Evolutionary conservation across 768 basidiomycete genomes (phyloP).

Genomic region (Coprinopsis strossmayeri): DNA sequence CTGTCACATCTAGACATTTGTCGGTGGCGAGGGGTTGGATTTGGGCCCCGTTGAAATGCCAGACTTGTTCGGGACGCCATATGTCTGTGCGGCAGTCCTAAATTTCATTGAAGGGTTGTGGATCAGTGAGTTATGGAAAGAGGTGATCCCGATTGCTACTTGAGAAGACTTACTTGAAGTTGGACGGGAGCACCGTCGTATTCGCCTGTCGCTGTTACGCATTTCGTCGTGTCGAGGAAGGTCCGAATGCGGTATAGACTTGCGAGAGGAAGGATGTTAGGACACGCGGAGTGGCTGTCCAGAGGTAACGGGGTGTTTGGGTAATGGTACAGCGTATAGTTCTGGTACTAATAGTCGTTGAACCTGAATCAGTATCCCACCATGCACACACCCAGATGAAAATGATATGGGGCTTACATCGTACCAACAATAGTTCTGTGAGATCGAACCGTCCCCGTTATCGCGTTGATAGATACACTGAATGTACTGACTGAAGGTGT

Average conservation of each 20-base stretch:
- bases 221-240: constrained; percentile 14
- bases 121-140: constrained; percentile 6
- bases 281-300: constrained; percentile 11
- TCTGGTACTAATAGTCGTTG: constrained; percentile 10
- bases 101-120: too few relatives aligned
- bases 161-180: constrained; percentile 14
- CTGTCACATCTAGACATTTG: constrained; percentile 18
- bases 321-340: constrained; percentile 12
- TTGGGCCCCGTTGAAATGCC: constrained; percentile 14
- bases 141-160: neutral
- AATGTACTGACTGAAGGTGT: constrained; percentile 12
- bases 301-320: constrained; percentile 13
- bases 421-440: constrained; percentile 12
- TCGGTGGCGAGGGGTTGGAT: constrained; percentile 15
- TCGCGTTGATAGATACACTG: constrained; percentile 11
- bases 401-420: constrained; percentile 6
- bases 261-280: constrained; percentile 7
- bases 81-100: constrained; percentile 13
- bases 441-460: constrained; percentile 3
- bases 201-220: constrained; percentile 21
- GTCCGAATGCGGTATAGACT: constrained; percentile 11
- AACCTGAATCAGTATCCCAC: too few relatives aligned
- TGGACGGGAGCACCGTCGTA: constrained; percentile 21
- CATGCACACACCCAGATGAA: too few relatives aligned
- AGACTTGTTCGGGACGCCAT: constrained; percentile 17